A percentile compares a stretch with the other conserved stretches of the same genome.
These are phyloP conservation scores for Colletotrichum sp. DNA, from an alignment of 2,329 filamentous ascomycete genomes.

Conservation along the genomic window DNA sequence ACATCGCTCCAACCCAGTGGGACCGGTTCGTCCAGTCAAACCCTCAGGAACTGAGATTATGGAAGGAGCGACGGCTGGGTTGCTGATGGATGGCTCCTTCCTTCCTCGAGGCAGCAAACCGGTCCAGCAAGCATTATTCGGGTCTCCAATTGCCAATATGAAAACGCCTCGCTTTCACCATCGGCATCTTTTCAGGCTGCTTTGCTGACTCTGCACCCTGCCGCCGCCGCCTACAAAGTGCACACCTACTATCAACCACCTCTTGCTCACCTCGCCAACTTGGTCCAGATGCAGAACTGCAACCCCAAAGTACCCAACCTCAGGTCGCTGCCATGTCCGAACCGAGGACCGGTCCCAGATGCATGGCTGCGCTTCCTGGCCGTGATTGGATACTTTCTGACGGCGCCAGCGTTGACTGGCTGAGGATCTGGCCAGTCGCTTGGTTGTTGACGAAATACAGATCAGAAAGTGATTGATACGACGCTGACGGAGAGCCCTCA, in stretches of 20 bases:
- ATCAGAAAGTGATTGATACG: not conserved
- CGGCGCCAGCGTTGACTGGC: not conserved
- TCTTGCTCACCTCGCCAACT: not conserved
- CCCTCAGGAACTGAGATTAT: not conserved
- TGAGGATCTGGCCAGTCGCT: not conserved
- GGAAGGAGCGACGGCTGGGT: not conserved
- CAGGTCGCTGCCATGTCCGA: not conserved
- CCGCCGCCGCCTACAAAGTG: not conserved
- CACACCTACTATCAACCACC: not conserved
- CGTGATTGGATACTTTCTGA: not conserved
- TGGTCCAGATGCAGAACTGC: not conserved
- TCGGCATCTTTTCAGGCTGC: not conserved
- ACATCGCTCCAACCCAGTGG: not conserved
- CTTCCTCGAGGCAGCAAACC: not conserved
- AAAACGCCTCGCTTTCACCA: not conserved
- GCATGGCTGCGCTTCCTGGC: not conserved
- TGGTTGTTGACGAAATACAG: not conserved
- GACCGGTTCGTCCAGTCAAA: not conserved
- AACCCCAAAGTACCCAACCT: not conserved
- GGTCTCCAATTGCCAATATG: not conserved
- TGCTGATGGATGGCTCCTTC: not conserved
- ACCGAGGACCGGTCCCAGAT: not conserved
- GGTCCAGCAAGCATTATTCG: not conserved
- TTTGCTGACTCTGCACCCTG: not conserved
- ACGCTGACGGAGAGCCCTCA: constrained; percentile 6